A percentile compares a stretch with the other conserved stretches of the same genome.
phyloP scores from a whole-genome alignment of 345 rosid species.

The Camelina laxa region DNA sequence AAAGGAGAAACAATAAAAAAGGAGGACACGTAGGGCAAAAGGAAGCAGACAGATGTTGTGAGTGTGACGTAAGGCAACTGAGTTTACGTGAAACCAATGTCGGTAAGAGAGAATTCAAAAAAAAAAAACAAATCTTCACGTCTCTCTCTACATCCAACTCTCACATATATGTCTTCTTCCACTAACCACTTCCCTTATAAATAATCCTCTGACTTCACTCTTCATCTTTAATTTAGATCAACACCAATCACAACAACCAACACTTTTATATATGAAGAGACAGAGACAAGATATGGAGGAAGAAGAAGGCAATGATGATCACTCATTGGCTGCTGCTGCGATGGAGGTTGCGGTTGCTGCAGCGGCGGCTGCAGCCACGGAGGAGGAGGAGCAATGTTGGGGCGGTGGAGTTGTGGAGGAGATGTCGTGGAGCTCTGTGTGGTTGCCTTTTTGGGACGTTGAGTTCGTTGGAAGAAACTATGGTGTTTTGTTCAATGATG shows the following conservation, averaged over 20 bases:
- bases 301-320: slow-evolving; percentile 3
- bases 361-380: background rate
- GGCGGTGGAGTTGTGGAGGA: slow-evolving; percentile 51
- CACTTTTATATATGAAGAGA: slow-evolving; percentile 25
- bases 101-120: slow-evolving; percentile 35
- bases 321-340: slow-evolving; percentile 31
- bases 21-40: slow-evolving; percentile 18
- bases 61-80: slow-evolving; percentile 32
- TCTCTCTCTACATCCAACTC: slow-evolving; percentile 35
- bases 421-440: slow-evolving; percentile 60
- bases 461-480: slow-evolving; percentile 56
- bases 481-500: slow-evolving; percentile 52
- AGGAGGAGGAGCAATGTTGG: slow-evolving; percentile 42
- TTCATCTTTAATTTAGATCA: slow-evolving; percentile 6
- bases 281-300: slow-evolving; percentile 50
- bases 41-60: slow-evolving; percentile 34
- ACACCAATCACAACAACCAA: slow-evolving; percentile 25
- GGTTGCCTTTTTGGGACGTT: slow-evolving; percentile 69
- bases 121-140: slow-evolving; percentile 25
- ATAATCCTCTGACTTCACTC: slow-evolving; percentile 39
- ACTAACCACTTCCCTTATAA: slow-evolving; percentile 44
- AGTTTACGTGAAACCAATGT: slow-evolving; percentile 38
- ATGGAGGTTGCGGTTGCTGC: slow-evolving; percentile 42
- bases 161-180: slow-evolving; percentile 35
- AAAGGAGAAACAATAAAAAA: background rate